Evolutionary conservation across 2,329 filamentous ascomycete species (phyloP), one percentile per base, ranked within the genome.

Genomic region (Colletotrichum neosansevieriae): DNA sequence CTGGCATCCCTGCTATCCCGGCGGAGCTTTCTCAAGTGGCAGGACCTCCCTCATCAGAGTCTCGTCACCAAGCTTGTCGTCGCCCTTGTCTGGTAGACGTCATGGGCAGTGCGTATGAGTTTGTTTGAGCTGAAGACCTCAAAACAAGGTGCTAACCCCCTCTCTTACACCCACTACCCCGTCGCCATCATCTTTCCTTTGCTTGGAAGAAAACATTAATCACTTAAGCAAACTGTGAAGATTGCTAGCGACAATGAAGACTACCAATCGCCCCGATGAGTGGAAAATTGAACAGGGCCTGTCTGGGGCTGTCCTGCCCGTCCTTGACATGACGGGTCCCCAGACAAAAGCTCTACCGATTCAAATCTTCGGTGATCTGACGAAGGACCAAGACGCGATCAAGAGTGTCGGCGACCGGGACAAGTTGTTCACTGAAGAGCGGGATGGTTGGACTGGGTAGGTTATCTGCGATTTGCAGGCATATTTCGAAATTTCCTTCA

Each of bases 211-310:
- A 38, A 38, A 13, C 10, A 38, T 13, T 38, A 4, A n/a, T n/a
- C n/a, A n/a, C n/a, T 3, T 13, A 11, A 13, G 50, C 19, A 12
- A 10, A n/a, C 7, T 29, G 0, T n/a, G 29, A 12, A 2, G 21
- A 40, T 15, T 19, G 21, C 32, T 32, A 3, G 1, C 9, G 13
- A 24, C 24, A 17, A 61, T 66, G 63, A 54, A 66, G 15, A 66
- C 63, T 2, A 19, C 57, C 3, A 66, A 66, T 1, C 58, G 63
- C 4, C 57, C 63, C 4, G 63, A 86, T 78, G 84, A 86, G 75
- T 86, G 84, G 84, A 85, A 81, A 73, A 81, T 86, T 56, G 84
- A 86, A 67, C 84, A 86, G 72, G 84, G 84, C 6, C 71, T 86
- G 34, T 76, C 79, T n/a, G 81, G 76, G 44, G 79, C 81, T 2